Base-by-base conservation (phyloP, 192 early-diverging fungal species). In the Lunasporangiospora selenospora region DNA sequence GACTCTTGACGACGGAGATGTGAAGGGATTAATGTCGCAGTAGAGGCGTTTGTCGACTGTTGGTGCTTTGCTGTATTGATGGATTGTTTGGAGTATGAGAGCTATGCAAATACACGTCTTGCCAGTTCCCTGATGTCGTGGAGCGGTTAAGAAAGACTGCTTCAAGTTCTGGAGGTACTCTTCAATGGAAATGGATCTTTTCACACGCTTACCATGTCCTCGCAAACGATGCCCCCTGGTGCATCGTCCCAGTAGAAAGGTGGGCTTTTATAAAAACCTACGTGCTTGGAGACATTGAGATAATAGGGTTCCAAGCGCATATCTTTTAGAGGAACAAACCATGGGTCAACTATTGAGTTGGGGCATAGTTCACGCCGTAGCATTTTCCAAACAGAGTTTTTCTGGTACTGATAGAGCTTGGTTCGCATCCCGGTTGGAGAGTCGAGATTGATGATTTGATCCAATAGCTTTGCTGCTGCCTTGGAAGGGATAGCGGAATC, bases 81-180 rank as follows among this genome's bases (percentile, higher is more conserved):
- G 70, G 34, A 82, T 82, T 1, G 91, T 90, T 27, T 80, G 69
- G 6, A 89, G 65, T 16, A 89, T 84, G 9, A 87, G 65, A 10
- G 90, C 85, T 12, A 93, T 67, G 40, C 88, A 89, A 19, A 90
- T 83, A 62, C 85, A 85, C 0, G 89, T 93, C 58, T 93, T 93
- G 8, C 92, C 93, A 2, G 88, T 91, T n/a, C 93, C 93, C 79
- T 80, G 32, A 43, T 41, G 3, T n/a, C 11, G 23, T 40, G 12
- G 39, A 33, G 29, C 3, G 43, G 30, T 44, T 5, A 37, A 32
- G n/a, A n/a, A n/a, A n/a, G n/a, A n/a, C n/a, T 36, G 40, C 8
- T 21, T 3, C 31, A 32, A 57, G 15, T 23, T 5, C n/a, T n/a
- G n/a, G n/a, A n/a, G n/a, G n/a, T n/a, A n/a, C n/a, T n/a, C n/a